Conservation (phyloP, 228 moss, liverwort and hornwort species). For the Sphagnum magellanicum region DNA sequence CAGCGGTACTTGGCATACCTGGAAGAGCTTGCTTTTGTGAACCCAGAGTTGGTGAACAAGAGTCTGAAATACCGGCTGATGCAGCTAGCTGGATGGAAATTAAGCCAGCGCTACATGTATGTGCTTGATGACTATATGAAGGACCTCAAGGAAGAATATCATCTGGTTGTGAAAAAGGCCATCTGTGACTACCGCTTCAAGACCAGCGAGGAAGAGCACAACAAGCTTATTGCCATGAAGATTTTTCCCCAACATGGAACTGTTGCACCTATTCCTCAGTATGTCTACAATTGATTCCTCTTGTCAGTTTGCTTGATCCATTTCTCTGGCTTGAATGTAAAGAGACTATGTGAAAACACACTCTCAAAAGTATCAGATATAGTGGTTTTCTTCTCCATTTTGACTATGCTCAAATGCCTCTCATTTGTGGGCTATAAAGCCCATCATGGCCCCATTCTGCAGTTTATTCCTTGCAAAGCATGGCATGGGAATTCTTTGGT, state of each 20-base stretch:
- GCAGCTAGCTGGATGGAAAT: conserved; percentile 28
- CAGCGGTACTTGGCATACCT: conserved; percentile 52
- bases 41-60: conserved; percentile 28
- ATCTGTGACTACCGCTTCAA: conserved; percentile 45
- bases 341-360: too few species aligned
- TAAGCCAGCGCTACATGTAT: conserved; percentile 23
- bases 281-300: background rate
- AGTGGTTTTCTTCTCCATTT: too few species aligned
- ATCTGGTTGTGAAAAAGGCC: conserved; percentile 40
- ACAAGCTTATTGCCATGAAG: conserved; percentile 39
- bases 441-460: too few species aligned
- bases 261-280: conserved; percentile 14
- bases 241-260: conserved; percentile 34
- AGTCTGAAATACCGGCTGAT: conserved; percentile 28
- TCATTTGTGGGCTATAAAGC: too few species aligned
- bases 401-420: too few species aligned
- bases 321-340: too few species aligned
- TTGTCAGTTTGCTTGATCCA: too few species aligned
- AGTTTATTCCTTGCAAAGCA: too few species aligned
- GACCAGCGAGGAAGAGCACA: conserved; percentile 15
- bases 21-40: conserved; percentile 49
- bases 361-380: background rate
- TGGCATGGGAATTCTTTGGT: too few species aligned
- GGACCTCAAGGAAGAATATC: conserved; percentile 32
- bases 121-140: conserved; percentile 16